Conservation (phyloP, 1,139 yeast species). For the Magnusiomyces ingens region DNA sequence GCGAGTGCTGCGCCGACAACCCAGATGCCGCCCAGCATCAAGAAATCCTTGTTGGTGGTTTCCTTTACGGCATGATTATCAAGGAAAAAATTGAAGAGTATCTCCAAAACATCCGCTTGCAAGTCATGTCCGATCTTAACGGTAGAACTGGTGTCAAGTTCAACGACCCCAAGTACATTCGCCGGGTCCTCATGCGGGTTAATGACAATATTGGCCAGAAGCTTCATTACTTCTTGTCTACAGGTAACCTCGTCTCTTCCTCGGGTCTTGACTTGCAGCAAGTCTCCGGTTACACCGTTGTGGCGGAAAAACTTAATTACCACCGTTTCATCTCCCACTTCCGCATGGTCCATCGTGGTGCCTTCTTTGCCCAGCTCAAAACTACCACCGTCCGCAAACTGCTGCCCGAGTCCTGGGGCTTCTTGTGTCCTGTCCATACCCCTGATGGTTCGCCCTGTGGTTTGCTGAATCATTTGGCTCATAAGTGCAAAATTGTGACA, state of each 20-base stretch:
- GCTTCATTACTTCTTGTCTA: constrained; percentile 86
- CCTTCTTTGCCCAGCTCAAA: constrained; percentile 95
- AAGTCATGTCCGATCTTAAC: constrained; percentile 71
- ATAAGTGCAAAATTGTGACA: constrained; percentile 85
- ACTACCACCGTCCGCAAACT: constrained; percentile 96
- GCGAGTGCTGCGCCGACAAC: constrained; percentile 94
- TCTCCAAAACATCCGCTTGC: constrained; percentile 62
- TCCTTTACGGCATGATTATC: constrained; percentile 91
- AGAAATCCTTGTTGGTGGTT: constrained; percentile 92
- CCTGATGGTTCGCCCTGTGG: constrained; percentile 99
- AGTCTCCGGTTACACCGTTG: constrained; percentile 96
- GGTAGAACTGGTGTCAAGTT: constrained; percentile 82
- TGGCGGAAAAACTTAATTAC: constrained; percentile 96
- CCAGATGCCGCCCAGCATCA: constrained; percentile 99
- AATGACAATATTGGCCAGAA: constrained; percentile 94
- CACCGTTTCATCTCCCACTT: constrained; percentile 95
- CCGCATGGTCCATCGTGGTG: constrained; percentile 99
- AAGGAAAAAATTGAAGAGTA: constrained; percentile 96
- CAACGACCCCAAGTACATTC: constrained; percentile 73
- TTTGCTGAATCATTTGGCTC: constrained; percentile 90
- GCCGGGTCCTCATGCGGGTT: constrained; percentile 68
- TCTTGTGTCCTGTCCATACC: constrained; percentile 97
- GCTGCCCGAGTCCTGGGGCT: constrained; percentile 98
- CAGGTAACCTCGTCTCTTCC: constrained; percentile 95
- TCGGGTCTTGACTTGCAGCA: constrained; percentile 97